Percentiles rank a stretch among this genome's conserved stretches.
These are phyloP conservation scores for Syncephalis plumigaleata DNA, from an alignment of 371 early-diverging fungal species.

Conservation along the genomic window DNA sequence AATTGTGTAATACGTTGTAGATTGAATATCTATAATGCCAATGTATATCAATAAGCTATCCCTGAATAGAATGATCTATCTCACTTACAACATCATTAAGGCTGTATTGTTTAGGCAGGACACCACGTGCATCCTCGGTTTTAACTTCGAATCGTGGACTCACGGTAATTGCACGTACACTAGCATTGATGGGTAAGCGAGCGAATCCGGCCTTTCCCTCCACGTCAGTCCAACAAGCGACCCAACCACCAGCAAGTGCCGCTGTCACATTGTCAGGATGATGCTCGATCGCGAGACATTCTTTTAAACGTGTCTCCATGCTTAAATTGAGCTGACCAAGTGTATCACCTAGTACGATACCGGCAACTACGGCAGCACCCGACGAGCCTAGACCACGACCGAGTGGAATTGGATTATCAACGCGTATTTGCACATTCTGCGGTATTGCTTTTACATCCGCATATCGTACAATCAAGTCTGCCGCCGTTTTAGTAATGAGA, in stretches of 20 bases:
- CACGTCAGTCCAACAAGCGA: constrained; percentile 58
- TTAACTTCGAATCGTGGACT: constrained; percentile 85
- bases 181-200: constrained; percentile 31
- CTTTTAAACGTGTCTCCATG: constrained; percentile 66
- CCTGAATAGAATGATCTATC: neutral
- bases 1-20: constrained; percentile 84
- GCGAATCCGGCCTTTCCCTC: constrained; percentile 27
- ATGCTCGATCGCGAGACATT: constrained; percentile 73
- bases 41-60: neutral
- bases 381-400: constrained; percentile 93
- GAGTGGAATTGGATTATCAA: constrained; percentile 82
- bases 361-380: constrained; percentile 91
- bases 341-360: constrained; percentile 67
- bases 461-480: constrained; percentile 47
- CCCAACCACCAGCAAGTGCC: constrained; percentile 83
- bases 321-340: constrained; percentile 45
- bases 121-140: constrained; percentile 80
- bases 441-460: constrained; percentile 34
- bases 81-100: constrained; percentile 60
- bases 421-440: constrained; percentile 35
- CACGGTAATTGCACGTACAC: constrained; percentile 64
- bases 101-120: constrained; percentile 58
- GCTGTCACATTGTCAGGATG: constrained; percentile 96
- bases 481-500: constrained; percentile 75
- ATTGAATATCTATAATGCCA: constrained; percentile 81